A percentile compares a stretch with the other conserved stretches of the same genome.
phyloP scores from a whole-genome alignment of 345 rosid genomes.

The Pistacia integerrima region DNA sequence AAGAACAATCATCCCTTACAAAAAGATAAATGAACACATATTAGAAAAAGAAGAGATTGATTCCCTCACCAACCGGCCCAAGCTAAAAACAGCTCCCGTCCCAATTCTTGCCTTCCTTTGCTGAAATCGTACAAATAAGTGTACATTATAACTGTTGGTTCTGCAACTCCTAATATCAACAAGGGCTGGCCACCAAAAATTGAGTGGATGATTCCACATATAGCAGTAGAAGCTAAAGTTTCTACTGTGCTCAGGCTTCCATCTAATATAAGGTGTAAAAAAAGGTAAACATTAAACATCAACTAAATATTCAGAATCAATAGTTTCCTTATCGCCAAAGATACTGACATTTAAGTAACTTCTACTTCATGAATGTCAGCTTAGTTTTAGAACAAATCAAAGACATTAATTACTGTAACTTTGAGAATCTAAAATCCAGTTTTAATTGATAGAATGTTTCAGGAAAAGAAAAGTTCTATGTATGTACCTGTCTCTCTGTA shows the following conservation, averaged over 20 bases:
- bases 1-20: not conserved
- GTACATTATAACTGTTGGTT: conserved; percentile 88
- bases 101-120: conserved; percentile 54
- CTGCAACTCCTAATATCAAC: conserved; percentile 84
- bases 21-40: not conserved
- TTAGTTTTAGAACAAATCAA: too few relatives aligned
- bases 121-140: conserved; percentile 75
- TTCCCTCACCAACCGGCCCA: conserved; percentile 78
- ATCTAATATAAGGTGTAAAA: conserved; percentile 34
- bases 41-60: not conserved
- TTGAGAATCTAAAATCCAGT: too few relatives aligned
- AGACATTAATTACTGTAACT: too few relatives aligned
- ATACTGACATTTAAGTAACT: too few relatives aligned
- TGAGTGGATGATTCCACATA: conserved; percentile 80
- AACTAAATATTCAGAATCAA: too few relatives aligned
- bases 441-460: not conserved
- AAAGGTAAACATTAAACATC: not conserved
- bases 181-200: conserved; percentile 86
- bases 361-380: too few relatives aligned
- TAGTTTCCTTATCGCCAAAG: too few relatives aligned
- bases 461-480: conserved; percentile 1
- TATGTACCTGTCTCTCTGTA: conserved; percentile 75
- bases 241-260: conserved; percentile 79
- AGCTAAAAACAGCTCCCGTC: conserved; percentile 61
- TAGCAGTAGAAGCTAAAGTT: conserved; percentile 74